These are phyloP conservation scores for Pseudozyma thailandica DNA, from an alignment of 1,284 basidiomycete species.

Conservation along the genomic window DNA sequence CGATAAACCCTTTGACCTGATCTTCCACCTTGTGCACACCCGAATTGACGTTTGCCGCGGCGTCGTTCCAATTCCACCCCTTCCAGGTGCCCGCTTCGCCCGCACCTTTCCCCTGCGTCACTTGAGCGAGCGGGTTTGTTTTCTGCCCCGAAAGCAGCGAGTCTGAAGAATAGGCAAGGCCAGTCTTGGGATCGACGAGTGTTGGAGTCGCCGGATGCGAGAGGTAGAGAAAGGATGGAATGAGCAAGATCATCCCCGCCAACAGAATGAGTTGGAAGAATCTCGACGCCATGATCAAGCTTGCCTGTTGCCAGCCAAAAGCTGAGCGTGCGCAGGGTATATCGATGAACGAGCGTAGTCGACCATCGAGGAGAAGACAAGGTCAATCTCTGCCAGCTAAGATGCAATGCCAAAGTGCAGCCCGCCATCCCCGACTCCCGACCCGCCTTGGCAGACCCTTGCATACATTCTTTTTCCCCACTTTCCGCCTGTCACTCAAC, in stretches of 20 bases:
- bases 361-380: too few species aligned
- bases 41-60: conserved; percentile 22
- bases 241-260: conserved; percentile 56
- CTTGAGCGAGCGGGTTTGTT: conserved; percentile 63
- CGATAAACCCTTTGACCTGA: conserved; percentile 39
- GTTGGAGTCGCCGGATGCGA: conserved; percentile 34
- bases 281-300: conserved; percentile 40
- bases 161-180: conserved; percentile 37
- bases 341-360: too few species aligned
- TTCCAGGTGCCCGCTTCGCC: conserved; percentile 19
- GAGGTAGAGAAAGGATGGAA: conserved; percentile 62
- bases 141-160: conserved; percentile 67
- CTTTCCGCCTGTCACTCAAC: too few species aligned
- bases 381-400: too few species aligned
- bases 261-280: conserved; percentile 63
- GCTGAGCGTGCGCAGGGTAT: too few species aligned
- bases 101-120: conserved; percentile 41
- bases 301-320: neutral
- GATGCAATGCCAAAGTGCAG: too few species aligned
- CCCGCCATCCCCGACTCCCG: conserved; percentile 1
- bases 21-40: conserved; percentile 38
- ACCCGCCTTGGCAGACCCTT: neutral
- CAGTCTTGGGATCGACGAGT: conserved; percentile 21
- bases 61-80: conserved; percentile 42
- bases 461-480: neutral